Percentiles rank a stretch among this genome's conserved stretches.
Evolutionary conservation across 495 filamentous ascomycete genomes (phyloP).

Genomic region (Penicillium psychrofluorescens): DNA sequence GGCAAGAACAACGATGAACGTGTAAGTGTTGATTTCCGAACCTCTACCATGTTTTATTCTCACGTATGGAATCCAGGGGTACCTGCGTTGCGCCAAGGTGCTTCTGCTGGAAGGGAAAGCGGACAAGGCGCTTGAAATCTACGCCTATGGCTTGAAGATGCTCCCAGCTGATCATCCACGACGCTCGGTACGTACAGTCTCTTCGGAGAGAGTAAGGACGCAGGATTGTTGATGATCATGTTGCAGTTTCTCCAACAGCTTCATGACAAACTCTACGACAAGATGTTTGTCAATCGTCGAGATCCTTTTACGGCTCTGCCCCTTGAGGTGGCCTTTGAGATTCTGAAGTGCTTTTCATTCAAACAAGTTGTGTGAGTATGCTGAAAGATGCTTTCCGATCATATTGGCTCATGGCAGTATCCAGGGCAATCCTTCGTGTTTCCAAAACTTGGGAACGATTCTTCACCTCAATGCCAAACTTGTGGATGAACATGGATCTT

Average conservation of each 20-base stretch:
- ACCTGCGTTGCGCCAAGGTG: conserved; percentile 57
- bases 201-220: no score
- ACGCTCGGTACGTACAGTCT: conserved; percentile 30
- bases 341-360: conserved; percentile 40
- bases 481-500: conserved; percentile 50
- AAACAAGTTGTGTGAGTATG: conserved; percentile 40
- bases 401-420: not conserved
- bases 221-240: not conserved
- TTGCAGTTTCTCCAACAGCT: conserved; percentile 33
- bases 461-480: conserved; percentile 28
- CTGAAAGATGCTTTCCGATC: not conserved
- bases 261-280: conserved; percentile 36
- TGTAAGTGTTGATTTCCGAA: conserved; percentile 21
- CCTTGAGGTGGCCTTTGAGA: conserved; percentile 39
- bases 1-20: conserved; percentile 35
- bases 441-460: conserved; percentile 45
- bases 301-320: conserved; percentile 45
- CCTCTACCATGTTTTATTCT: not conserved
- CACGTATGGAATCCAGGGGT: conserved; percentile 37
- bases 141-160: conserved; percentile 49
- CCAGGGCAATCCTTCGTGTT: conserved; percentile 43
- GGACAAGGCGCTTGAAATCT: conserved; percentile 50
- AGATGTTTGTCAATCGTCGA: conserved; percentile 18
- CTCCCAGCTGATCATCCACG: conserved; percentile 35
- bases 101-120: conserved; percentile 48